Base-by-base conservation (phyloP, 2,329 filamentous ascomycete species). In the Fusarium pseudonygamai region DNA sequence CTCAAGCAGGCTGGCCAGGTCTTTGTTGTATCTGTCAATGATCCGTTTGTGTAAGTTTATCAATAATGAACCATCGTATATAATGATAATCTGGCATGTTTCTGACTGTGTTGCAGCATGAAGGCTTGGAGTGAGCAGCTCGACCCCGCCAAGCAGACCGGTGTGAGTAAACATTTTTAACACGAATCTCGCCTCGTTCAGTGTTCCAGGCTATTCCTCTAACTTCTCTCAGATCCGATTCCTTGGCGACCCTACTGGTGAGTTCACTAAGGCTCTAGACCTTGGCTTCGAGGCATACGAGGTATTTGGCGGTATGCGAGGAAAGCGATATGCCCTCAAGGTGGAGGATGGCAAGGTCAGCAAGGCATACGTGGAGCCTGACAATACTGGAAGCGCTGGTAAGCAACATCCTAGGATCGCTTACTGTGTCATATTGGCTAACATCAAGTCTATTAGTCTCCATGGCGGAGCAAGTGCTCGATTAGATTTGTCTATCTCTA, bases 11-110 rank as follows among this genome's bases (percentile, higher is more conserved):
- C 93, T 36, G 95, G 95, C 55, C 87, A 93, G 78, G 93, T 97
- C 50, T 97, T 97, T 79, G 94, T 98, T 45, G 91, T 98, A 64
- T 91, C 93, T 22, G 95, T 98, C 80, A 98, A 98, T 81, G 96
- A 98, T 81, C 90, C 95, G 26, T 98, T 98, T 81, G 95, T 97
- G 93, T 97, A 87, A 84, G 93, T 84, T 47, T 36, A 20, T 18
- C 11, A 16, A 14, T n/a, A 28, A 11, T n/a, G 14, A 20, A 10
- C 2, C n/a, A 15, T 26, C 56, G 46, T 22, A 24, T 9, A 8
- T 16, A 26, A 20, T 18, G 8, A 18, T 20, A 12, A 13, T 46
- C 40, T 22, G 15, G 40, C 22, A 43, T 43, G 37, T 24, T 58
- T 58, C 60, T 74, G 20, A 77, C 37, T 50, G 46, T 30, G 11